Base-by-base conservation (phyloP, 2,329 filamentous ascomycete species). In the Cytospora piceicola region DNA sequence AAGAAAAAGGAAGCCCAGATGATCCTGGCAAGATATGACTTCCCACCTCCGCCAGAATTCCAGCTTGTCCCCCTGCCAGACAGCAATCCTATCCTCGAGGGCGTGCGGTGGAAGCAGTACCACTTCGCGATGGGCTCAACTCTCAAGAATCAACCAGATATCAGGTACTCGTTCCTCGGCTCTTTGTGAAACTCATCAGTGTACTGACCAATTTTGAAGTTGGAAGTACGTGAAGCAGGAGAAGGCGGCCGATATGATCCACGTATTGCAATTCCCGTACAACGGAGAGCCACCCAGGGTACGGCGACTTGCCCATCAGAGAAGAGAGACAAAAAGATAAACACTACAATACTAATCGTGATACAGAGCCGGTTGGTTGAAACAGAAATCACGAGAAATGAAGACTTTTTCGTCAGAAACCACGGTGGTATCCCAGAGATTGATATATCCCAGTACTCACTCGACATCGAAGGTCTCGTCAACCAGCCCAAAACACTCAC, bases 391-490 rank as follows among this genome's bases (percentile, higher is more conserved):
- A 92, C 90, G 0, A 78, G 82, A 0, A 92, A 90, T 67, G 61
- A 71, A 17, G 66, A 69, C 49, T 68, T 69, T 69, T 92, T 90
- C 69, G 86, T 92, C 0, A 81, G 90, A 9, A 92, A 92, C 66
- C 90, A 92, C 68, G 89, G 90, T 12, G 89, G 89, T 0, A 86
- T 92, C 22, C 90, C 90, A 0, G 78, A 84, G 9, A 90, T 92
- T 62, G 82, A 90, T 11, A 76, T 81, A 1, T 79, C 84, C 0
- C 81, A 77, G 29, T 78, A 90, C 20, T 76, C 78, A 2, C 74
- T 91, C 6, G 85, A 87, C 64, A 65, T 74, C 60, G 66, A 64
- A 15, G 88, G 88, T 0, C 78, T 90, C 0, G 88, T 91, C 4
- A 83, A 83, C 7, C 78, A 83, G 3, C 87, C 88, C 0, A 81